Percentiles rank a stretch among this genome's conserved stretches.
Evolutionary conservation across 139 green algal genomes (phyloP).

Genomic region (Pleodorina starrii): DNA sequence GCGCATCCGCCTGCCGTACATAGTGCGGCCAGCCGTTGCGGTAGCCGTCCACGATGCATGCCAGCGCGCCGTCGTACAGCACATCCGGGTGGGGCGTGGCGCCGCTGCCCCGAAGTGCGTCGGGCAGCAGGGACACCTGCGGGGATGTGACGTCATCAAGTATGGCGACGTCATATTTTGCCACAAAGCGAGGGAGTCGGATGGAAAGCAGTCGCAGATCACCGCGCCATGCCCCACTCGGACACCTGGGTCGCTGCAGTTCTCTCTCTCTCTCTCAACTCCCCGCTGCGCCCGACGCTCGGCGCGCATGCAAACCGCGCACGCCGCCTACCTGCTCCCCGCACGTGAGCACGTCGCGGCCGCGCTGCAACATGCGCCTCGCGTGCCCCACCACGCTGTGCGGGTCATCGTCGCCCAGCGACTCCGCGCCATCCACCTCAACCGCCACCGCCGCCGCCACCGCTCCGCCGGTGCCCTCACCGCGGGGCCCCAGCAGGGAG

Average conservation of each 20-base stretch:
- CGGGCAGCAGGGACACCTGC: conserved; percentile 33
- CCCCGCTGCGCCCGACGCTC: no score
- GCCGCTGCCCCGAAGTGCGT: conserved; percentile 24
- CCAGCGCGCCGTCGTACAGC: conserved; percentile 55
- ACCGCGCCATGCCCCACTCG: no score
- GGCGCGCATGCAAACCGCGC: no score
- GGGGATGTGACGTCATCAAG: no score
- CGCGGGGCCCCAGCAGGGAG: no score
- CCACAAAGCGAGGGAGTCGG: no score
- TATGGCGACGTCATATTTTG: no score
- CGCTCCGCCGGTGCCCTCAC: not conserved
- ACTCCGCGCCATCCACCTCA: no score
- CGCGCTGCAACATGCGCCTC: not conserved
- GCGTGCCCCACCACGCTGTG: not conserved
- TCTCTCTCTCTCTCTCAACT: no score
- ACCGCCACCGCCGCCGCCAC: not conserved
- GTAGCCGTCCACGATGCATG: conserved; percentile 52
- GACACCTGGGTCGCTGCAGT: no score
- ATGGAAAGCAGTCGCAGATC: no score
- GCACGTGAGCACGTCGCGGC: conserved; percentile 35
- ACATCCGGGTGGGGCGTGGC: not conserved
- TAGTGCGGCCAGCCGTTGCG: conserved; percentile 29
- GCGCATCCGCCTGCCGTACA: not conserved
- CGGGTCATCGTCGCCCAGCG: not conserved
- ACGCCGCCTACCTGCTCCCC: conserved; percentile 59